Base-by-base conservation (phyloP, 495 filamentous ascomycete genomes). In the Durotheca rogersii region DNA sequence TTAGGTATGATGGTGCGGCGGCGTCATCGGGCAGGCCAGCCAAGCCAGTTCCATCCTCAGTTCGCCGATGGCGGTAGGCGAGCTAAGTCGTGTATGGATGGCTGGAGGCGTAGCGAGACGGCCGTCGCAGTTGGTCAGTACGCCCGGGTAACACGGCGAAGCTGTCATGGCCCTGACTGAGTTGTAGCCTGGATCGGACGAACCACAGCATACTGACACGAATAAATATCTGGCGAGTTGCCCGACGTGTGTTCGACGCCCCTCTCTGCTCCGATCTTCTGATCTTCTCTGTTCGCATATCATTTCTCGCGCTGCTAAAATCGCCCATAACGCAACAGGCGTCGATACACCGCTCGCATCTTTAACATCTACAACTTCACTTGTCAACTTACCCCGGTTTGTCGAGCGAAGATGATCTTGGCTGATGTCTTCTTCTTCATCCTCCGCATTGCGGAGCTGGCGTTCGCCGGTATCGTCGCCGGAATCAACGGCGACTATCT, bases 401-500 rank as follows among this genome's bases (percentile, higher is more conserved):
- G 9, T 27, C 4, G 23, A 4, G 4, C 23, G 9, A 71, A 61
- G 1, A 76, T 76, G 72, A 56, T 71, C 9, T 40, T 76, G 27
- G 58, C 59, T 3, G 68, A 70, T 17, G 33, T 76, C 36, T 41
- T 67, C 12, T 69, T 69, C 27, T 68, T 73, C 45, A 56, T 73
- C 54, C 68, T 76, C 61, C 72, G 73, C 50, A 51, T 74, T 5
- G 72, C 67, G 51, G 72, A 76, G 62, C 57, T 77, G 25, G 73
- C 57, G 30, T 77, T 77, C 42, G 72, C 67, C 4, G 62, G 66
- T 47, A 72, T 77, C 47, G 70, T 77, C 39, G 72, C 72, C 2
- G 74, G 70, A 38, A 63, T 77, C 17, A 74, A 69, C 30, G 74
- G 74, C 36, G 29, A 69, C 18, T 76, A 72, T 55, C 69, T 77